These are phyloP conservation scores for Phaeoacremonium minimum DNA, from an alignment of 2,329 filamentous ascomycete species.

Conservation along the genomic window DNA sequence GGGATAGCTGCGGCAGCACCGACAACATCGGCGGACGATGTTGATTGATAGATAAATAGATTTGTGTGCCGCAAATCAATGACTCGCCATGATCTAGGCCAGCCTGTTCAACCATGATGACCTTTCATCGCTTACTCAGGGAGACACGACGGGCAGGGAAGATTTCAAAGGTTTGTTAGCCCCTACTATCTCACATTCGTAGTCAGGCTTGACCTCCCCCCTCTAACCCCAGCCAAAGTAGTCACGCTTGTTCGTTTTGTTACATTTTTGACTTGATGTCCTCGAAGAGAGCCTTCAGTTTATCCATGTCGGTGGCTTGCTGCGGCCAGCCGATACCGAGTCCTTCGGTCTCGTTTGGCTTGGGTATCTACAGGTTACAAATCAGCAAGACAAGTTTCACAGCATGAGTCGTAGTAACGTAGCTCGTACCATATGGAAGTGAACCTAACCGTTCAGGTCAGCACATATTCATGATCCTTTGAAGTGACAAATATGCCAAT, in stretches of 20 bases:
- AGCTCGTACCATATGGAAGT: conserved; percentile 86
- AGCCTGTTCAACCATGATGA: neutral
- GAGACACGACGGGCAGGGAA: no score
- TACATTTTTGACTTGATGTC: conserved; percentile 89
- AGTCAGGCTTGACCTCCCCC: no score
- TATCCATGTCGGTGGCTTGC: conserved; percentile 72
- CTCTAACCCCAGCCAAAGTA: no score
- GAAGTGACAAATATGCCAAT: no score
- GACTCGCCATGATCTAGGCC: neutral
- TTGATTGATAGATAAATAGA: conserved; percentile 27
- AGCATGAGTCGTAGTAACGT: no score
- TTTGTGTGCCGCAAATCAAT: neutral
- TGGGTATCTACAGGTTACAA: conserved; percentile 70
- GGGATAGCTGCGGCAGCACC: conserved; percentile 11
- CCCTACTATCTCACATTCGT: no score
- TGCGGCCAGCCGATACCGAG: conserved; percentile 77
- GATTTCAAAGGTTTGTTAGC: no score
- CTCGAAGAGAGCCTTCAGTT: conserved; percentile 73
- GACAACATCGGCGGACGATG: conserved; percentile 37
- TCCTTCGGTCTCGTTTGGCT: conserved; percentile 80
- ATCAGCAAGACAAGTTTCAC: no score
- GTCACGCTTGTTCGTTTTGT: no score
- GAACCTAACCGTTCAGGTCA: conserved; percentile 52
- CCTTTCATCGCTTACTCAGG: no score
- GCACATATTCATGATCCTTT: no score